These are phyloP conservation scores for Brassica juncea DNA, from an alignment of 345 rosid species.

Conservation along the genomic window DNA sequence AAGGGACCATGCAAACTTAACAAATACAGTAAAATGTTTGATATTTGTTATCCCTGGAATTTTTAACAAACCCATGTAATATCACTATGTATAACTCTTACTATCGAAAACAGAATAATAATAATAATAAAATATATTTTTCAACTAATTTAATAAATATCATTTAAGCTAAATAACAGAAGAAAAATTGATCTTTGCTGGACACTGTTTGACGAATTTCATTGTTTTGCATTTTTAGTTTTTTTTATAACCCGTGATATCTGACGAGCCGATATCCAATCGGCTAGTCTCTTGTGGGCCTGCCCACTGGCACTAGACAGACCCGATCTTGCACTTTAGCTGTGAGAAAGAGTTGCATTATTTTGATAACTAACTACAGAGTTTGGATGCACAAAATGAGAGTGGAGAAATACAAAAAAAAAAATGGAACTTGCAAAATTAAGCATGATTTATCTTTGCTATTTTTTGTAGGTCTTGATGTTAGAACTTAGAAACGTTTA, in stretches of 20 bases:
- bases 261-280: no score
- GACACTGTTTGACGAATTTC: neutral
- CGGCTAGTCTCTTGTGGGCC: no score
- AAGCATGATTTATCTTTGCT: neutral
- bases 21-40: neutral
- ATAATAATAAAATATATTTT: no score
- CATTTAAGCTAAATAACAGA: neutral
- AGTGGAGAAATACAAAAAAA: neutral
- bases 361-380: neutral
- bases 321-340: neutral
- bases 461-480: neutral
- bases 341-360: neutral
- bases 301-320: no score
- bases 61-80: neutral
- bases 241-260: no score
- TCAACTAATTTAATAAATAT: no score
- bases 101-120: neutral
- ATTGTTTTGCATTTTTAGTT: neutral
- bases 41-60: constrained; percentile 11
- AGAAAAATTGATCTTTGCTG: neutral
- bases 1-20: constrained; percentile 5
- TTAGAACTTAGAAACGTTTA: neutral
- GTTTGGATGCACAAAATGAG: neutral
- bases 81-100: neutral
- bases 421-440: neutral